phyloP scores from a whole-genome alignment of 306 rosid species.

The Mimosa pudica region DNA sequence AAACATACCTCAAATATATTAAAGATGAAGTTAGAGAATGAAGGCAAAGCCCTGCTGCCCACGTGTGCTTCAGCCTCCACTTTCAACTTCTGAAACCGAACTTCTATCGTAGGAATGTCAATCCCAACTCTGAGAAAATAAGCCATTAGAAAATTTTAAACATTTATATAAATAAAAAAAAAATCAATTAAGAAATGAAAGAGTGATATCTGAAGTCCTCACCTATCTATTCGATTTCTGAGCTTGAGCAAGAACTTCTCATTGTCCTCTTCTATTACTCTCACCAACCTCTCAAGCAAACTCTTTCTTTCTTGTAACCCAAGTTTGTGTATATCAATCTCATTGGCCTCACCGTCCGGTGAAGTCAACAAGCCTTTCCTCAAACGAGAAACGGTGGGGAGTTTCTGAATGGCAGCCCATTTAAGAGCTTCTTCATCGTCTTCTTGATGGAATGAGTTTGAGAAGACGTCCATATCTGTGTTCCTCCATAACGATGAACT shows the following conservation, averaged over 20 bases:
- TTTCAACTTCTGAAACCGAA: conserved; percentile 64
- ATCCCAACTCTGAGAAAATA: conserved; percentile 64
- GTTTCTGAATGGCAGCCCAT: conserved; percentile 54
- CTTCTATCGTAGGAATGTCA: conserved; percentile 76
- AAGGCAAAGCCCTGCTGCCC: conserved; percentile 76
- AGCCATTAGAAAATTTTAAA: background rate
- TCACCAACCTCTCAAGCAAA: conserved; percentile 68
- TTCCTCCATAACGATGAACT: conserved; percentile 53
- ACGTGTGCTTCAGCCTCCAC: conserved; percentile 77
- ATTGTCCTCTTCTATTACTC: conserved; percentile 74
- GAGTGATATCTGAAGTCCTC: background rate
- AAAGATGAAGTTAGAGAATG: conserved; percentile 59
- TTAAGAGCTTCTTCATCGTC: conserved; percentile 57
- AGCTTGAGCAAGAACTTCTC: conserved; percentile 82
- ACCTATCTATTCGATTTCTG: conserved; percentile 69
- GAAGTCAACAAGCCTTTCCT: conserved; percentile 44
- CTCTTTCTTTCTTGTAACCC: conserved; percentile 64
- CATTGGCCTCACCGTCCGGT: conserved; percentile 55
- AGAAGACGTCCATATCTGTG: conserved; percentile 43
- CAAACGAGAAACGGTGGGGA: conserved; percentile 49
- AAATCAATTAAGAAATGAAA: background rate
- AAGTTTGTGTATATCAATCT: conserved; percentile 65
- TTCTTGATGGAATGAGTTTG: conserved; percentile 40
- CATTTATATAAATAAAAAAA: background rate
- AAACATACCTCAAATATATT: conserved; percentile 56